A percentile compares a stretch with the other conserved stretches of the same genome.
Evolutionary conservation across 2,329 filamentous ascomycete species (phyloP).

Genomic region (Aspergillus tanneri): DNA sequence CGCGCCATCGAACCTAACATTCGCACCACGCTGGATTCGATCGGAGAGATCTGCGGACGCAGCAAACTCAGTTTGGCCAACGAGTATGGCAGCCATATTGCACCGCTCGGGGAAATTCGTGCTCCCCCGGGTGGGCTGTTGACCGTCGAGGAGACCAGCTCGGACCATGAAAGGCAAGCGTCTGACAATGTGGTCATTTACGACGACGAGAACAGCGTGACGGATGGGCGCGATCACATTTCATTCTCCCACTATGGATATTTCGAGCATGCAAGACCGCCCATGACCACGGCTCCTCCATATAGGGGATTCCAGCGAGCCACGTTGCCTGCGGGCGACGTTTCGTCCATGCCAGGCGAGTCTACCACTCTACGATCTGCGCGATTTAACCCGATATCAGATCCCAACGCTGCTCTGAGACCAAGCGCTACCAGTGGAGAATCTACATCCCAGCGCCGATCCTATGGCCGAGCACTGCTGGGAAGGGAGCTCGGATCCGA

Average conservation of each 20-base stretch:
- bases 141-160: conserved; percentile 46
- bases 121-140: conserved; percentile 37
- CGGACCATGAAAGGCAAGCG: conserved; percentile 36
- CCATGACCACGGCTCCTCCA: conserved; percentile 14
- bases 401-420: background rate
- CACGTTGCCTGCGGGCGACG: conserved; percentile 19
- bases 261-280: conserved; percentile 34
- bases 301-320: conserved; percentile 19
- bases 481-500: conserved; percentile 19
- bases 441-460: conserved; percentile 27
- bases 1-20: conserved; percentile 60
- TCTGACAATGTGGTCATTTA: conserved; percentile 40
- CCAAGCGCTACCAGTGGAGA: conserved; percentile 26
- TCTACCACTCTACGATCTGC: conserved; percentile 14
- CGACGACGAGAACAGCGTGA: conserved; percentile 40
- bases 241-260: conserved; percentile 40
- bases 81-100: conserved; percentile 62
- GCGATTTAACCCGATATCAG: conserved; percentile 3
- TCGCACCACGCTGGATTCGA: conserved; percentile 58
- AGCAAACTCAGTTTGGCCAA: conserved; percentile 62
- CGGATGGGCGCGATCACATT: conserved; percentile 37
- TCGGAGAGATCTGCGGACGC: conserved; percentile 62
- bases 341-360: conserved; percentile 13
- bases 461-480: conserved; percentile 32
- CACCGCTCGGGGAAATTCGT: conserved; percentile 59